Percentiles rank a stretch among this genome's conserved stretches.
phyloP scores from a whole-genome alignment of 257 asterid genomes.

The Solanum pinnatisectum region DNA sequence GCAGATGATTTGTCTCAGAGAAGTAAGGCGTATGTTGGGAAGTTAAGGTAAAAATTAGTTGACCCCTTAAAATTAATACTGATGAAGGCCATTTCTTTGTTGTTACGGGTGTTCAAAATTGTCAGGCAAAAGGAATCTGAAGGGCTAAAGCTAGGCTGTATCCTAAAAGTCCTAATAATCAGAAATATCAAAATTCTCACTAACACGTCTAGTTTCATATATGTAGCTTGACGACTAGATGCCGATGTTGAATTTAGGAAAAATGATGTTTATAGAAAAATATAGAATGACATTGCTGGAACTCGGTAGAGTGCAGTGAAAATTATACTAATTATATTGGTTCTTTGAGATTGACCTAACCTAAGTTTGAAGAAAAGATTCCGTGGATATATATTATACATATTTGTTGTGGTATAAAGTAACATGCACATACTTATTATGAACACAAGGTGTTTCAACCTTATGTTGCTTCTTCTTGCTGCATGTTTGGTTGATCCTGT shows the following conservation, averaged over 20 bases:
- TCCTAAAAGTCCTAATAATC: background rate
- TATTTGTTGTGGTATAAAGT: background rate
- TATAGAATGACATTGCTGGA: background rate
- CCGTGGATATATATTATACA: background rate
- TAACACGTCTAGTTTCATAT: background rate
- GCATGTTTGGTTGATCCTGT: background rate
- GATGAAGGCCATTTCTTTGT: background rate
- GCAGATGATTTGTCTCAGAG: slow-evolving; percentile 79
- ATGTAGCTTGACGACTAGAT: background rate
- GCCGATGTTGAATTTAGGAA: background rate
- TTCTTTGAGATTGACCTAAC: background rate
- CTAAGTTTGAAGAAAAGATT: background rate
- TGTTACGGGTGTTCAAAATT: background rate
- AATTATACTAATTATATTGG: background rate
- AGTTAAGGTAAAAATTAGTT: slow-evolving; percentile 53
- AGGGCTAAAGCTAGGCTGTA: background rate
- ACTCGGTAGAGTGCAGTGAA: background rate
- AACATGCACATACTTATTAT: background rate
- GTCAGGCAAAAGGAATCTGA: background rate
- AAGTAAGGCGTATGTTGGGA: slow-evolving; percentile 90
- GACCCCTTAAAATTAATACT: background rate
- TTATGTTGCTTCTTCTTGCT: background rate
- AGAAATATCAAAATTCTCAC: background rate
- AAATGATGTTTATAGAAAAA: background rate
- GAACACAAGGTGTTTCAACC: background rate